Evolutionary conservation across 73 alveolate genomes (phyloP).

Genomic region (Breviolum minutum): DNA sequence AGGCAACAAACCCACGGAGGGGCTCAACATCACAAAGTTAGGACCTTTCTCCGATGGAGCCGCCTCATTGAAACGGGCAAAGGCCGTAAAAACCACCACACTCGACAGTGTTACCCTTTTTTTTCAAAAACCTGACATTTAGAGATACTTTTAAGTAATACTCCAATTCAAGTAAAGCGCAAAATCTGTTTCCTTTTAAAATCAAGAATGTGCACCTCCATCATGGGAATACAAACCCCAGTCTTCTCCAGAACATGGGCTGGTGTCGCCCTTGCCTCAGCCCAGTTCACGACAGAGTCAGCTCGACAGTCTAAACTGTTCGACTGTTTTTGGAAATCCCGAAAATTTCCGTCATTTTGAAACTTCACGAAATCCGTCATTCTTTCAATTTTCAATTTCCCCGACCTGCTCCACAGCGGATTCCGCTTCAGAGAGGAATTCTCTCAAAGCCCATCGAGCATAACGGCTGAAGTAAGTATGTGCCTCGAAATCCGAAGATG

Average conservation of each 20-base stretch:
- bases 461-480: constrained; percentile 75
- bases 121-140: no score
- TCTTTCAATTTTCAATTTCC: no score
- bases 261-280: constrained; percentile 30
- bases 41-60: constrained; percentile 78
- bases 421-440: constrained; percentile 75
- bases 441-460: constrained; percentile 83
- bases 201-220: neutral
- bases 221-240: constrained; percentile 47
- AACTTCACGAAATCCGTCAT: no score
- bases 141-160: no score
- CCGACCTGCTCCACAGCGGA: constrained; percentile 63
- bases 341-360: no score
- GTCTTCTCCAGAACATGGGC: constrained; percentile 43
- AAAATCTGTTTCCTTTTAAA: neutral
- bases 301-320: no score
- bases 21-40: constrained; percentile 70
- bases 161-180: no score
- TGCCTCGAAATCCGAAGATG: neutral
- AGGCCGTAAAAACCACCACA: neutral
- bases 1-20: constrained; percentile 50
- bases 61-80: no score
- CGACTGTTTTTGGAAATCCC: no score
- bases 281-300: no score
- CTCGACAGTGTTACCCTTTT: no score